Conservation (phyloP, 2,329 filamentous ascomycete genomes). For the Aspergillus sclerotialis region DNA sequence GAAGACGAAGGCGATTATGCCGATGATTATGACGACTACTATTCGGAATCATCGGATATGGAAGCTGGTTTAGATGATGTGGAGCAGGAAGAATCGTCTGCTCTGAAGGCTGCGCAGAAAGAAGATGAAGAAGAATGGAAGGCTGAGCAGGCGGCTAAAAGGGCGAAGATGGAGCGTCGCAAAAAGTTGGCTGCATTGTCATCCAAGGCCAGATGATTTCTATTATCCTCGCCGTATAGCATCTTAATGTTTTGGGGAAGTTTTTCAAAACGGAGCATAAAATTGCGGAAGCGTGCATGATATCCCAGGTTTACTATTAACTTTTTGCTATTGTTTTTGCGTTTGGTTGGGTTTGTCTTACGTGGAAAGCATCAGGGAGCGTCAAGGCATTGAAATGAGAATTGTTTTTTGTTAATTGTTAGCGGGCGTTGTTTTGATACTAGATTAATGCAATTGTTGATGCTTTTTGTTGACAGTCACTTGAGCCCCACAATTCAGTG, state of each 20-base stretch:
- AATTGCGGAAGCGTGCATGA: conserved; percentile 19
- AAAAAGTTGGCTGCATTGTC: conserved; percentile 35
- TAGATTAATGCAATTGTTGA: background rate
- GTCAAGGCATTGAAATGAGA: too few relatives aligned
- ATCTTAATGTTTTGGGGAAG: conserved; percentile 6
- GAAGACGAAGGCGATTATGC: conserved; percentile 40
- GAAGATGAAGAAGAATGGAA: conserved; percentile 43
- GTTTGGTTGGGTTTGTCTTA: conserved; percentile 10
- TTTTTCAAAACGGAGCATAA: conserved; percentile 18
- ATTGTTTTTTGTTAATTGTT: too few relatives aligned
- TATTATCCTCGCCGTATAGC: too few relatives aligned
- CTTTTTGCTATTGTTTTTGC: conserved; percentile 6
- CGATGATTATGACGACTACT: conserved; percentile 35
- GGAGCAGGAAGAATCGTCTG: conserved; percentile 38
- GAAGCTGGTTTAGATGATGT: conserved; percentile 43
- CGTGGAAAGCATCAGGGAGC: conserved; percentile 25
- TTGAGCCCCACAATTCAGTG: background rate
- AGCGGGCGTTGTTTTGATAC: conserved; percentile 5
- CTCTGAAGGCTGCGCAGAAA: conserved; percentile 33
- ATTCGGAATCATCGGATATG: conserved; percentile 45
- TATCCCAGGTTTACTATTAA: conserved; percentile 6
- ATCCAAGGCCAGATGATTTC: conserved; percentile 20
- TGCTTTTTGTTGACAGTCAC: background rate
- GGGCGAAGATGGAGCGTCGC: conserved; percentile 40
- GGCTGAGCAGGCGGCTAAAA: conserved; percentile 38